phyloP scores from a whole-genome alignment of 2,329 filamentous ascomycete species.

The Metarhizium robertsii region DNA sequence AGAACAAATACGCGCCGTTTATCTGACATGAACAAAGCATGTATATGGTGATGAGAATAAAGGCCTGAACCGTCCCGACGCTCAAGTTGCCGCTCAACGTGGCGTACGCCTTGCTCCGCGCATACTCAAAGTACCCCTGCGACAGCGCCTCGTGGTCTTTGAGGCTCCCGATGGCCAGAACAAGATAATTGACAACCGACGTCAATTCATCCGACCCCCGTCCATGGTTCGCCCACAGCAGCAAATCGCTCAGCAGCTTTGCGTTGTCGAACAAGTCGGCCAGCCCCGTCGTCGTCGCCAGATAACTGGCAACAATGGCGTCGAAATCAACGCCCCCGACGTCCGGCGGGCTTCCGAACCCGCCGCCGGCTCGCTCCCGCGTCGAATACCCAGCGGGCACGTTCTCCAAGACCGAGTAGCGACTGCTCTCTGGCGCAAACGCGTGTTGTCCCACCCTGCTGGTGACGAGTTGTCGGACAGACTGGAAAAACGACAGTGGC shows the following conservation, averaged over 20 bases:
- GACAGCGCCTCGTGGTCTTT: conserved; percentile 30
- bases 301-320: conserved; percentile 24
- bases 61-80: conserved; percentile 39
- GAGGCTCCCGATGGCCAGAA: conserved; percentile 41
- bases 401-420: conserved; percentile 41
- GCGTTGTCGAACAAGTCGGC: conserved; percentile 38
- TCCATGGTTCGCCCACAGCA: conserved; percentile 29
- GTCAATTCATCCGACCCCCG: conserved; percentile 25
- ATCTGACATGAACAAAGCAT: conserved; percentile 47
- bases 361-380: conserved; percentile 1
- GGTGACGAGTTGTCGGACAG: conserved; percentile 41
- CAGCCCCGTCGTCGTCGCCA: conserved; percentile 33
- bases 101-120: conserved; percentile 33
- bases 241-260: conserved; percentile 29
- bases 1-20: conserved; percentile 45
- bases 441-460: conserved; percentile 37
- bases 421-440: conserved; percentile 41
- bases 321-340: conserved; percentile 19
- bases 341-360: conserved; percentile 12
- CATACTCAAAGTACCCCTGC: conserved; percentile 39
- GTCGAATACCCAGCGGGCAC: conserved; percentile 15
- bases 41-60: conserved; percentile 41
- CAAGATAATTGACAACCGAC: conserved; percentile 36
- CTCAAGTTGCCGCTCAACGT: conserved; percentile 37
- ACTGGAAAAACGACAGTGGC: conserved; percentile 46